Evolutionary conservation across 108 stramenopile species (phyloP).

Genomic region (Discostella stelligeroides): DNA sequence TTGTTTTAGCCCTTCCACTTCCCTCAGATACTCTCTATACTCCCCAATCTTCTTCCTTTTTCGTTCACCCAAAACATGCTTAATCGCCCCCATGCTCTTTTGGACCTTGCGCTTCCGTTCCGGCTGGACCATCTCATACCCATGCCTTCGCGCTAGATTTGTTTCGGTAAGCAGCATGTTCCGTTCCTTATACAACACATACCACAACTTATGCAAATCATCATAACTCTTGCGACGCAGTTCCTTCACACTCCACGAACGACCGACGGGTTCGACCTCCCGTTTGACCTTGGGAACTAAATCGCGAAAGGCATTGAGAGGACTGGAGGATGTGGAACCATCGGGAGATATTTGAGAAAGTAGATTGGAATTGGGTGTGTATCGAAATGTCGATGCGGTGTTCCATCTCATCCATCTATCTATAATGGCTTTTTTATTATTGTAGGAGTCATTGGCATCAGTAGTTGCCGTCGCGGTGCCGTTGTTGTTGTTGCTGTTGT

Average conservation of each 20-base stretch:
- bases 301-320: conserved; percentile 84
- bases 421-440: conserved; percentile 29
- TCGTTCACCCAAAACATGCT: conserved; percentile 85
- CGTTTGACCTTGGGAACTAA: conserved; percentile 63
- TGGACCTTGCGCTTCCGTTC: conserved; percentile 74
- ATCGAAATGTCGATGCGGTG: conserved; percentile 31
- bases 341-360: conserved; percentile 35
- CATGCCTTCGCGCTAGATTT: conserved; percentile 68
- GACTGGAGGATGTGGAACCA: conserved; percentile 24
- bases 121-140: conserved; percentile 76
- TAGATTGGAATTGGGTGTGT: conserved; percentile 32
- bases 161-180: conserved; percentile 91
- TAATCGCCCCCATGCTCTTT: conserved; percentile 89
- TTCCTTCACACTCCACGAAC: conserved; percentile 79
- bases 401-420: conserved; percentile 49
- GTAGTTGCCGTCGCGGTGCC: neutral
- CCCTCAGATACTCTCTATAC: conserved; percentile 35
- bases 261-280: conserved; percentile 65
- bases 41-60: conserved; percentile 76
- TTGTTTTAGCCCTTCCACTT: conserved; percentile 40
- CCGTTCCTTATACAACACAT: conserved; percentile 89
- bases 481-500: neutral
- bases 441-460: conserved; percentile 1
- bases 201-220: conserved; percentile 92
- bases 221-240: conserved; percentile 89